These are phyloP conservation scores for Podospora conica DNA, from an alignment of 495 filamentous ascomycete genomes.

Conservation along the genomic window DNA sequence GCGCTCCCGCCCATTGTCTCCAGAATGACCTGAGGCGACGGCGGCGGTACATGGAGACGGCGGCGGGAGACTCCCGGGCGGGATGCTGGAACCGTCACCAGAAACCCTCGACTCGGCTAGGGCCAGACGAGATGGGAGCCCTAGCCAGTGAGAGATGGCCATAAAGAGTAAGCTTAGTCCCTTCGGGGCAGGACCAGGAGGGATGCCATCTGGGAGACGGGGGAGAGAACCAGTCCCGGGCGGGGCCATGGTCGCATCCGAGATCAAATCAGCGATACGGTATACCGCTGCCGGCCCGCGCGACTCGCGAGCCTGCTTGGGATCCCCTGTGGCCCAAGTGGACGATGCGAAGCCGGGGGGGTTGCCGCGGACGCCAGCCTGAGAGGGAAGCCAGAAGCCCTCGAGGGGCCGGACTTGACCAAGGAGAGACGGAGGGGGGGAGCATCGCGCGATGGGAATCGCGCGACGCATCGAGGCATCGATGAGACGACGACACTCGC, in stretches of 20 bases:
- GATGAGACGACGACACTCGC: background rate
- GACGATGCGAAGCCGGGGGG: constrained; percentile 14
- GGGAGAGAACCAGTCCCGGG: background rate
- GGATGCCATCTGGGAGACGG: background rate
- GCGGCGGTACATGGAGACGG: constrained; percentile 18
- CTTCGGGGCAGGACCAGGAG: background rate
- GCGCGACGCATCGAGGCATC: background rate
- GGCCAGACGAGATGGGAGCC: constrained; percentile 4
- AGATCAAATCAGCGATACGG: constrained; percentile 31
- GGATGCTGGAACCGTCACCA: constrained; percentile 12
- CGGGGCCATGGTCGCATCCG: constrained; percentile 20
- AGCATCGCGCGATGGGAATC: background rate
- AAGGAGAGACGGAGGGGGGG: background rate
- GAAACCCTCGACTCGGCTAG: constrained; percentile 6
- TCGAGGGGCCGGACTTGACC: background rate
- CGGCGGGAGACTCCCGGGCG: constrained; percentile 15
- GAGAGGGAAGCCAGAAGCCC: background rate
- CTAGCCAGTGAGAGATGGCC: background rate
- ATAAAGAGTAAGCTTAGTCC: background rate
- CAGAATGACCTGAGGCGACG: constrained; percentile 16
- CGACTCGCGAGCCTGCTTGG: background rate
- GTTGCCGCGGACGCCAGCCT: constrained; percentile 9
- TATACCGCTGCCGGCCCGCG: constrained; percentile 6
- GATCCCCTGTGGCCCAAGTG: background rate
- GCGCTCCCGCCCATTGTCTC: constrained; percentile 4